Evolutionary conservation across 2,329 filamentous ascomycete genomes (phyloP), one percentile per base, ranked within the genome.

Genomic region (Hypocrella siamensis): DNA sequence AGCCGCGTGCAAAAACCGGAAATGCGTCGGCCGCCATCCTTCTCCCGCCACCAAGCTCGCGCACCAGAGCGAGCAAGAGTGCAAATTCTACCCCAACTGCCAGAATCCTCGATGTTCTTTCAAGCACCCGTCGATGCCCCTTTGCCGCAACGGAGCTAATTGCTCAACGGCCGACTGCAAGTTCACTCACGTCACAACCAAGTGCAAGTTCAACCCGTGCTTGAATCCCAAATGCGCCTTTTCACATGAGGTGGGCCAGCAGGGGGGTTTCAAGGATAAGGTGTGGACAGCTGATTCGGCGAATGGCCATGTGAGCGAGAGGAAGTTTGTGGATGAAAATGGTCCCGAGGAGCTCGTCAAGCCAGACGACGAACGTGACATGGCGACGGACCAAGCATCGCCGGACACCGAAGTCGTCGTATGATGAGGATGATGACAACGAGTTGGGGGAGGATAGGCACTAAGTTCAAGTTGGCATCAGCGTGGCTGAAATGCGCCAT

Each of bases 171-270:
- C 75, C 10, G 75, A 75, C 38, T 98, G 90, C 70, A 85, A 84
- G 44, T 98, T 93, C 51, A 86, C 82, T 10, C 90, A 98, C 57
- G 60, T 80, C 42, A 75, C 78, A 52, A 81, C 77, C 30, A 70
- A 79, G 53, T 98, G 90, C 75, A 85, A 76, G 51, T 96, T 80
- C 60, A 86, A 76, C 43, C 90, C 88, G 1, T 98, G 90, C 57
- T 70, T 84, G 40, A 94, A 94, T 58, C 71, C 79, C n/a, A 70
- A 63, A 44, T 98, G 90, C 53, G 67, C 76, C 4, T 96, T 84
- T 61, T 85, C 85, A 55, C 90, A 98, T 54, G 79, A 76, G 26
- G 84, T 92, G 33, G 90, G 88, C 10, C 90, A 98, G 60, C 75
- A 82, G 44, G 84, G 81, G 31, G 73, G 70, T 11, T 88, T 85